These are phyloP conservation scores for Cordyceps farinosa DNA, from an alignment of 2,329 filamentous ascomycete genomes.

Conservation along the genomic window DNA sequence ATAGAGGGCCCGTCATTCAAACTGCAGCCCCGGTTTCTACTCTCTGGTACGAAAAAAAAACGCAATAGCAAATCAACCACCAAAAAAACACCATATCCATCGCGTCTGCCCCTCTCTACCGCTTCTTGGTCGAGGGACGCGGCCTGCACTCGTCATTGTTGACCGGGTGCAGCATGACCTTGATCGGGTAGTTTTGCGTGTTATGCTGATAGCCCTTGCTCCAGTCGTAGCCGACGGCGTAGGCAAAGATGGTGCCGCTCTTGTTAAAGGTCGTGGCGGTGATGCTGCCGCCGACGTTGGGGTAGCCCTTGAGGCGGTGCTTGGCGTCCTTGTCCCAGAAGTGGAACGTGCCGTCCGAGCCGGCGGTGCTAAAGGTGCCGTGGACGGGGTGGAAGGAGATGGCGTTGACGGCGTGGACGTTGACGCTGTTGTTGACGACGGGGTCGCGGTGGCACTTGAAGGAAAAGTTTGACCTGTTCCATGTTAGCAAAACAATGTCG, in stretches of 20 bases:
- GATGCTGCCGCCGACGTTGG: conserved; percentile 80
- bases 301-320: conserved; percentile 85
- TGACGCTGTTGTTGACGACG: conserved; percentile 70
- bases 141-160: conserved; percentile 60
- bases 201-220: conserved; percentile 91
- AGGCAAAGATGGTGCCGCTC: conserved; percentile 78
- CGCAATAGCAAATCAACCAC: not conserved
- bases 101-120: conserved; percentile 39
- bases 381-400: conserved; percentile 97
- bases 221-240: conserved; percentile 96
- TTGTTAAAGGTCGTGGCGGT: conserved; percentile 88
- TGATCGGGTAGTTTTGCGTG: conserved; percentile 68
- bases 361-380: conserved; percentile 97
- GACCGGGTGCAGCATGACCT: conserved; percentile 82
- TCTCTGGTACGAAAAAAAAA: not conserved
- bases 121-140: conserved; percentile 57
- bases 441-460: conserved; percentile 97
- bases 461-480: conserved; percentile 78
- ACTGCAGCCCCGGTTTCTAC: not conserved
- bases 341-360: conserved; percentile 93
- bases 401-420: conserved; percentile 92
- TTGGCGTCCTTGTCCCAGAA: conserved; percentile 95
- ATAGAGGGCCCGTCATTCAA: not conserved
- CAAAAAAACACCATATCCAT: not conserved
- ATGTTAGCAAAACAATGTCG: not conserved